A percentile compares a stretch with the other conserved stretches of the same genome.
Conservation (phyloP, 192 early-diverging fungal species). For the Coemansia sp. region DNA sequence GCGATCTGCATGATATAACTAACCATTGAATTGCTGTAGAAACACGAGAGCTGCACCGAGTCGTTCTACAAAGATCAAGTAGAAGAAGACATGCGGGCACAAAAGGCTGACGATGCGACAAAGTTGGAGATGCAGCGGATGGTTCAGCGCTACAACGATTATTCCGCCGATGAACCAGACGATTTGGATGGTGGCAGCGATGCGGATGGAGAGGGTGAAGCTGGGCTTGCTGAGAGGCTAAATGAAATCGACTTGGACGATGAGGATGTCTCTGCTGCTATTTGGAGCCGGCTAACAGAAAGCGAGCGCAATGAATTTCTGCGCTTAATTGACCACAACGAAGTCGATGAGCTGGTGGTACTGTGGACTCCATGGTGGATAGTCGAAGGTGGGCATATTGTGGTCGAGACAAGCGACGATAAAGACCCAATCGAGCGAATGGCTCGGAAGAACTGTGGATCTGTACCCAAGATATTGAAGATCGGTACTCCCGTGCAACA, state of each 20-base stretch:
- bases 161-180: conserved; percentile 13
- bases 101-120: conserved; percentile 32
- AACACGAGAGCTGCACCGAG: conserved; percentile 38
- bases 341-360: conserved; percentile 15
- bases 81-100: conserved; percentile 30
- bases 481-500: conserved; percentile 31
- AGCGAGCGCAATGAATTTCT: conserved; percentile 28
- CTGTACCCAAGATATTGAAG: conserved; percentile 10
- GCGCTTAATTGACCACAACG: conserved; percentile 8
- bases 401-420: conserved; percentile 8
- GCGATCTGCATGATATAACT: neutral
- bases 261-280: neutral
- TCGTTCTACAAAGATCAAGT: conserved; percentile 44
- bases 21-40: conserved; percentile 5
- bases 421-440: neutral
- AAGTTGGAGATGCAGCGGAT: conserved; percentile 40
- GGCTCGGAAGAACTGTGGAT: neutral
- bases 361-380: conserved; percentile 49
- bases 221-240: conserved; percentile 17
- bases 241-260: conserved; percentile 25
- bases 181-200: conserved; percentile 5
- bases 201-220: neutral
- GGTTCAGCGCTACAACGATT: conserved; percentile 30
- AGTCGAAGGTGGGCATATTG: neutral
- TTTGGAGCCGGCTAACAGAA: conserved; percentile 34